Evolutionary conservation across 2,329 filamentous ascomycete species (phyloP).

Genomic region (Ascochyta clinopodiicola): DNA sequence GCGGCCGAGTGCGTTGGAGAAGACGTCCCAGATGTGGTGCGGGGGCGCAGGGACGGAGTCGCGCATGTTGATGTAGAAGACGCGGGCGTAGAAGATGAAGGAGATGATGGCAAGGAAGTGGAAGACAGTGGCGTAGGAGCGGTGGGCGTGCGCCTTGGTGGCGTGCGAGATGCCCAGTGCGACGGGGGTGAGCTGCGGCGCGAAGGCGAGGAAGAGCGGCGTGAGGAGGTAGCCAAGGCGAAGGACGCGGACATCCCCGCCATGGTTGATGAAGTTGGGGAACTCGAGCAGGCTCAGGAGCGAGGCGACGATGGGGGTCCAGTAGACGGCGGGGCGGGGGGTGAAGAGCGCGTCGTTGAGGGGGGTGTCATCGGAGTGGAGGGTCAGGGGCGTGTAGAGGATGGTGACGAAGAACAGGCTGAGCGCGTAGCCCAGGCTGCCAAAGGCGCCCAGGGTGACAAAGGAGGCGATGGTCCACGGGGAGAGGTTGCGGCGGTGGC

Average conservation of each 20-base stretch:
- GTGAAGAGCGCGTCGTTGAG: constrained; percentile 44
- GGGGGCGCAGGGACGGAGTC: constrained; percentile 58
- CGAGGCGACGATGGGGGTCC: constrained; percentile 55
- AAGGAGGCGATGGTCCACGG: constrained; percentile 60
- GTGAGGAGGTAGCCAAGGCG: constrained; percentile 35
- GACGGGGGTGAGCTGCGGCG: constrained; percentile 52
- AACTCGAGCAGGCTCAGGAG: constrained; percentile 55
- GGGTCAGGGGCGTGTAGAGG: constrained; percentile 61
- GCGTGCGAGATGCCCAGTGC: constrained; percentile 57
- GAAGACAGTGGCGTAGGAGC: constrained; percentile 57
- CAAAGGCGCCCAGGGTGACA: constrained; percentile 64
- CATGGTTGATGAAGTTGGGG: constrained; percentile 32
- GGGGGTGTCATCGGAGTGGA: constrained; percentile 43
- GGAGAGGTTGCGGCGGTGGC: constrained; percentile 63
- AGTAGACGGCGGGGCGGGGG: constrained; percentile 41
- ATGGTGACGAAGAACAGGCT: constrained; percentile 69
- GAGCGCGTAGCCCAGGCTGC: constrained; percentile 67
- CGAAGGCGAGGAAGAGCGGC: constrained; percentile 48
- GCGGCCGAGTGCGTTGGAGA: constrained; percentile 54
- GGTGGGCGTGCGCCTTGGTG: constrained; percentile 49
- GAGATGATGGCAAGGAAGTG: constrained; percentile 55
- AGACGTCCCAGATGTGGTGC: constrained; percentile 44
- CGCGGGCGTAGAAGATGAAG: constrained; percentile 55
- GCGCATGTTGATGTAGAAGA: constrained; percentile 53
- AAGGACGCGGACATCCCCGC: constrained; percentile 31